A percentile compares a stretch with the other conserved stretches of the same genome.
Conservation (phyloP, 2,329 filamentous ascomycete genomes). For the Monosporascus sp. region DNA sequence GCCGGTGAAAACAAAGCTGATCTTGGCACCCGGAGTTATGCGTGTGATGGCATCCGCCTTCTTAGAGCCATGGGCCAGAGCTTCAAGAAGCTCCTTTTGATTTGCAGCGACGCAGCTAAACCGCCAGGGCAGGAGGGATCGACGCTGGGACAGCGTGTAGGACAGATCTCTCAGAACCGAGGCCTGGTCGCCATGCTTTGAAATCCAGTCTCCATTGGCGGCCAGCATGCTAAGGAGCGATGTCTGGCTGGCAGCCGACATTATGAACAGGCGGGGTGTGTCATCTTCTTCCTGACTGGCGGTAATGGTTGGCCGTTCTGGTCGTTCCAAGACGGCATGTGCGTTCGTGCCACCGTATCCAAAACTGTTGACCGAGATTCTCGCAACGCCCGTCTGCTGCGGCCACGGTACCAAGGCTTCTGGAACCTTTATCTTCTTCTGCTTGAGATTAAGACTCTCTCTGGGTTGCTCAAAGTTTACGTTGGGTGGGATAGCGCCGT, state of each 20-base stretch:
- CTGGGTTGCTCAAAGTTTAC: constrained; percentile 6
- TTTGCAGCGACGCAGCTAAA: not conserved
- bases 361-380: constrained; percentile 20
- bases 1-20: constrained; percentile 23
- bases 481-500: constrained; percentile 14
- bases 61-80: not conserved
- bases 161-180: not conserved
- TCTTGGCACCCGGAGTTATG: not conserved
- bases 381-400: not conserved
- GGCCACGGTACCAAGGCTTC: not conserved
- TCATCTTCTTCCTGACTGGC: not conserved
- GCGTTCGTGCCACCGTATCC: constrained; percentile 29
- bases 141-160: not conserved
- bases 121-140: not conserved
- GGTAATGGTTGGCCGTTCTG: not conserved
- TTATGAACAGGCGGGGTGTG: not conserved
- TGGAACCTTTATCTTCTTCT: not conserved
- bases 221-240: no score
- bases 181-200: no score
- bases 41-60: not conserved
- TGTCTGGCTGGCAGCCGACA: no score
- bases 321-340: constrained; percentile 10
- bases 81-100: not conserved
- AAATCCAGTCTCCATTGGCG: no score
- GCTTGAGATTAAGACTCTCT: not conserved